phyloP scores from a whole-genome alignment of 768 basidiomycete genomes.

The Daedaleopsis nitida region DNA sequence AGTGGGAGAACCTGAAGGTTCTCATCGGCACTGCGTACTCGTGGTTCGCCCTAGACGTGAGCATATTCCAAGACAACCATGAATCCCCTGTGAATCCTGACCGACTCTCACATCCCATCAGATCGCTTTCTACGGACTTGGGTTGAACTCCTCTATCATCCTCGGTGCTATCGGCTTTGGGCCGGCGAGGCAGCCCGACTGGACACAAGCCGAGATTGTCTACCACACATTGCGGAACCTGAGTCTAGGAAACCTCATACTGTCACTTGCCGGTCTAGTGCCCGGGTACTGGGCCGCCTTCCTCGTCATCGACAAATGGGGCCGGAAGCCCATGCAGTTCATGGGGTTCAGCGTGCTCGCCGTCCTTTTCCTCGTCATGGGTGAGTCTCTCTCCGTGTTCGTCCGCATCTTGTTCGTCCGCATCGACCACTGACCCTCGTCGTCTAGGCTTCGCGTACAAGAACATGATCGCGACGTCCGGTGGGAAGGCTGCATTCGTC shows the following conservation, averaged over 20 bases:
- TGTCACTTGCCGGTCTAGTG: slow-evolving; percentile 40
- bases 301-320: slow-evolving; percentile 39
- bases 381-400: slow-evolving; percentile 9
- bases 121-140: slow-evolving; percentile 52
- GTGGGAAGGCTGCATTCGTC: slow-evolving; percentile 35
- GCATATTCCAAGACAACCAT: slow-evolving; percentile 26
- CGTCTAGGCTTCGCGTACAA: slow-evolving; percentile 30
- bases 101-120: slow-evolving; percentile 1
- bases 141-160: slow-evolving; percentile 48
- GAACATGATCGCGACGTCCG: slow-evolving; percentile 28
- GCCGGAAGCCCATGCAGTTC: slow-evolving; percentile 43
- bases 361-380: slow-evolving; percentile 36
- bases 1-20: slow-evolving; percentile 80
- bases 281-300: slow-evolving; percentile 43
- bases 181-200: slow-evolving; percentile 1
- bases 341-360: slow-evolving; percentile 40
- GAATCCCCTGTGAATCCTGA: neutral
- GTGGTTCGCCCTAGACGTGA: slow-evolving; percentile 87
- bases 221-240: slow-evolving; percentile 34
- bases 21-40: slow-evolving; percentile 82
- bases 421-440: neutral
- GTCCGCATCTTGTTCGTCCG: neutral
- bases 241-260: slow-evolving; percentile 38
- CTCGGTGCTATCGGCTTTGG: slow-evolving; percentile 36
- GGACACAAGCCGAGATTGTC: slow-evolving; percentile 13